Evolutionary conservation across 345 rosid species (phyloP).

Genomic region (Mallotus nudiflorus): DNA sequence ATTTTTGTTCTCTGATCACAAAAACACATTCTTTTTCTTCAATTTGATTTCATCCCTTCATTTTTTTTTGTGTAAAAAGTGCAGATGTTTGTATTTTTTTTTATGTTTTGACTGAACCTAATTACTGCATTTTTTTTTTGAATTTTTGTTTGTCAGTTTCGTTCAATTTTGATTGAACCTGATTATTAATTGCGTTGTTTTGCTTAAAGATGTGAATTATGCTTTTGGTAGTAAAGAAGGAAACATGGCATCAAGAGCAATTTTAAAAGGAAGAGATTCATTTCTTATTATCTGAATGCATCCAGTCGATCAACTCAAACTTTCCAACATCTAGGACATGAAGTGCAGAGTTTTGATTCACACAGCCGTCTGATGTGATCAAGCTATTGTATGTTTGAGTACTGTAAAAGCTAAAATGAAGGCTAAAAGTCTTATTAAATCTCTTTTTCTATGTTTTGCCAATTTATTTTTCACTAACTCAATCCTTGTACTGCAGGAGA

Average conservation of each 20-base stretch:
- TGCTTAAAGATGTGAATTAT: constrained; percentile 26
- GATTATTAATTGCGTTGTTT: constrained; percentile 17
- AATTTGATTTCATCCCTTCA: not conserved
- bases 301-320: constrained; percentile 39
- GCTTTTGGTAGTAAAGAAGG: constrained; percentile 22
- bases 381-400: constrained; percentile 86
- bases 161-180: constrained; percentile 17
- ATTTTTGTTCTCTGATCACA: too few species aligned
- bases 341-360: constrained; percentile 28
- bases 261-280: constrained; percentile 48
- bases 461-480: too few species aligned
- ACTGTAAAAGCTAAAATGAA: constrained; percentile 83
- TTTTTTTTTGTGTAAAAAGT: not conserved
- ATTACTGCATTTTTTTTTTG: not conserved
- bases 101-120: too few species aligned
- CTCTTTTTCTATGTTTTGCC: too few species aligned
- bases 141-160: not conserved
- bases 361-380: constrained; percentile 66
- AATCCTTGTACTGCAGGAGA: too few species aligned
- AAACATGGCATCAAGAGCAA: constrained; percentile 73
- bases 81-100: not conserved
- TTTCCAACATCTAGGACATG: constrained; percentile 41
- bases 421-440: constrained; percentile 66
- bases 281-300: constrained; percentile 47
- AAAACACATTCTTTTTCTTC: too few species aligned